These are phyloP conservation scores for Leptographium procerum DNA, from an alignment of 2,329 filamentous ascomycete genomes.

Conservation along the genomic window DNA sequence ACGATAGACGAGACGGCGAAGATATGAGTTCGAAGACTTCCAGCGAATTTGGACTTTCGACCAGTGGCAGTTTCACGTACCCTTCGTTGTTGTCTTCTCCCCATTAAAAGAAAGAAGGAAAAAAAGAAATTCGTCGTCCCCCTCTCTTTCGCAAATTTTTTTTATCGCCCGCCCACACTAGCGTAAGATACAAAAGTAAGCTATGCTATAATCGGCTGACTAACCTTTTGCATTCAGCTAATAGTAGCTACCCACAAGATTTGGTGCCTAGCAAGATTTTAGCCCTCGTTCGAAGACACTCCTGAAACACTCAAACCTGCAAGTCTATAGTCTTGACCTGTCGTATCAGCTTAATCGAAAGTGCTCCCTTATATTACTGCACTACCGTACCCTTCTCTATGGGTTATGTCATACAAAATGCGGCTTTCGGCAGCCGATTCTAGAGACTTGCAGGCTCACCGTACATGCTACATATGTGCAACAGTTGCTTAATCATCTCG, in stretches of 20 bases:
- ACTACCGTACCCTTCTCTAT: no score
- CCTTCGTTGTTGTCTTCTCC: conserved; percentile 17
- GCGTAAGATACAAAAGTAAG: not conserved
- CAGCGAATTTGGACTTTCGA: conserved; percentile 14
- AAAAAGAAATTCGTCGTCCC: conserved; percentile 6
- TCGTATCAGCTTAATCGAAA: no score
- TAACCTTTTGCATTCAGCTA: not conserved
- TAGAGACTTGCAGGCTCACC: no score
- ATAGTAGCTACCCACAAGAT: no score
- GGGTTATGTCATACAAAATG: no score
- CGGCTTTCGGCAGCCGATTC: no score
- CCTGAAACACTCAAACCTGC: no score
- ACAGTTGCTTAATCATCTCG: no score
- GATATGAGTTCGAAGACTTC: conserved; percentile 14
- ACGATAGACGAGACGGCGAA: not conserved
- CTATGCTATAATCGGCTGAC: not conserved
- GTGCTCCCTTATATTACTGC: no score
- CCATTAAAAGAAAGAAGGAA: conserved; percentile 17
- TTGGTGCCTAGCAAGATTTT: not conserved
- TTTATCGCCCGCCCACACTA: conserved; percentile 8
- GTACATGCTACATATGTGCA: no score
- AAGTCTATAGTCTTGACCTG: no score
- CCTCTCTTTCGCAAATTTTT: conserved; percentile 10
- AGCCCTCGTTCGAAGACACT: not conserved
- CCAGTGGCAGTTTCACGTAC: conserved; percentile 15